phyloP scores from a whole-genome alignment of 768 basidiomycete genomes.

The Xanthoconium purpureum region DNA sequence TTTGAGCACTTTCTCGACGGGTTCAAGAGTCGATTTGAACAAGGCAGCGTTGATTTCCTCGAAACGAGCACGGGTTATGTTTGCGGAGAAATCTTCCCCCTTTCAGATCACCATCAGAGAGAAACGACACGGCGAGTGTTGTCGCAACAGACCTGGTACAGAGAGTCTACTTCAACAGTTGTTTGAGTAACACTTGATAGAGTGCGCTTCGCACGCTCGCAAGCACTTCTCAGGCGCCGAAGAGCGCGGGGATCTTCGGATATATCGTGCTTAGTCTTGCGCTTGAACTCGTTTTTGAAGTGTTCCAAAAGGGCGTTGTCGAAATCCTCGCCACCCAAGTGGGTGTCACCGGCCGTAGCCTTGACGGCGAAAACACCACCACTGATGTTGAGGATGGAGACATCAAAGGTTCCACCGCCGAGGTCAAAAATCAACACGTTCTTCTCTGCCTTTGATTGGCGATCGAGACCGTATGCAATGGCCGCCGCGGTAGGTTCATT shows the following conservation, averaged over 20 bases:
- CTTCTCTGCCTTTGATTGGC: constrained; percentile 91
- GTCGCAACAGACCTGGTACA: constrained; percentile 69
- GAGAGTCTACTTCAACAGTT: constrained; percentile 98
- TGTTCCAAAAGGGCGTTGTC: constrained; percentile 97
- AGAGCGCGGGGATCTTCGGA: constrained; percentile 96
- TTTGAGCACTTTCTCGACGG: constrained; percentile 98
- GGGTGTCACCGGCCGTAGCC: constrained; percentile 98
- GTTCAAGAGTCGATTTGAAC: constrained; percentile 98
- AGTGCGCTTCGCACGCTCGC: constrained; percentile 99
- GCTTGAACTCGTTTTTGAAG: constrained; percentile 99
- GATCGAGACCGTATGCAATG: constrained; percentile 97
- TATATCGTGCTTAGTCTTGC: constrained; percentile 95
- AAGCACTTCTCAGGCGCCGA: constrained; percentile 92
- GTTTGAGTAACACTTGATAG: constrained; percentile 98
- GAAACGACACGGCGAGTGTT: neutral
- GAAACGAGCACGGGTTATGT: constrained; percentile 99
- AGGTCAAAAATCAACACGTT: constrained; percentile 99
- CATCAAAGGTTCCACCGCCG: constrained; percentile 99
- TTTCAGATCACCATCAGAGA: constrained; percentile 30
- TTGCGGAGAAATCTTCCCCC: constrained; percentile 98
- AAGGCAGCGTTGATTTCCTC: constrained; percentile 96
- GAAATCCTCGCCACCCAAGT: constrained; percentile 99
- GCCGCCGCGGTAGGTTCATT: constrained; percentile 99
- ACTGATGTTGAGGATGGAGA: constrained; percentile 95
- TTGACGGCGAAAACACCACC: constrained; percentile 99